Base-by-base conservation (phyloP, 495 filamentous ascomycete species). In the Neurospora sp. region DNA sequence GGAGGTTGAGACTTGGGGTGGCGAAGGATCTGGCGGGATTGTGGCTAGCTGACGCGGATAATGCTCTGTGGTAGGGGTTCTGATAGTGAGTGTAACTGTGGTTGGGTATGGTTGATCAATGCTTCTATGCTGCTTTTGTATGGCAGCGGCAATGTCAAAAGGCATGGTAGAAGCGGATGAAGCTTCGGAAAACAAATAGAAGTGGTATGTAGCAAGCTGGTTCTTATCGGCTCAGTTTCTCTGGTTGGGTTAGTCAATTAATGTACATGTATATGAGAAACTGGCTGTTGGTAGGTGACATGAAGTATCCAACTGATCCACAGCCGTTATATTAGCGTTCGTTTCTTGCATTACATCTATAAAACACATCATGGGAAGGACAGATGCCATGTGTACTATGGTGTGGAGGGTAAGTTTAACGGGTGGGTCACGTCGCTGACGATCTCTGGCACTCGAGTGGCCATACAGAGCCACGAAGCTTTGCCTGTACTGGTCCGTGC, bases 1-100 rank as follows among this genome's bases (percentile, higher is more conserved):
- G 85, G 71, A 84, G 92, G 76, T 76, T 97, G 83, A 87, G 94
- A 77, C 77, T 92, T 72, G 92, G 91, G 31, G 77, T 97, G 77
- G 91, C 93, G 16, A 87, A 85, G 75, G 93, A 92, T 76, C 79
- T 92, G 71, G 89, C 87, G 7, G 86, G 84, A 76, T 83, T 87
- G 47, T 93, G 89, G 89, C 73, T 90, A 38, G 79, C 81, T 18
- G 86, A 89, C 76, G 87, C 86, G 14, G 86, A 88, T 78, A 76
- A 71, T 14, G 70, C 74, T 40, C 47, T 77, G 22, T 80, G 78
- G 79, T 79, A 71, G 35, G 27, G 31, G 35, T 69, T 61, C 39
- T 69, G 53, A n/a, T 39, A 16, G 16, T 35, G 37, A 39, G 20
- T n/a, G 37, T 65, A 8, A 61, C 27, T 35, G 27, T 65, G 14